Evolutionary conservation across 306 rosid species (phyloP).

Genomic region (Trifolium subterraneum): DNA sequence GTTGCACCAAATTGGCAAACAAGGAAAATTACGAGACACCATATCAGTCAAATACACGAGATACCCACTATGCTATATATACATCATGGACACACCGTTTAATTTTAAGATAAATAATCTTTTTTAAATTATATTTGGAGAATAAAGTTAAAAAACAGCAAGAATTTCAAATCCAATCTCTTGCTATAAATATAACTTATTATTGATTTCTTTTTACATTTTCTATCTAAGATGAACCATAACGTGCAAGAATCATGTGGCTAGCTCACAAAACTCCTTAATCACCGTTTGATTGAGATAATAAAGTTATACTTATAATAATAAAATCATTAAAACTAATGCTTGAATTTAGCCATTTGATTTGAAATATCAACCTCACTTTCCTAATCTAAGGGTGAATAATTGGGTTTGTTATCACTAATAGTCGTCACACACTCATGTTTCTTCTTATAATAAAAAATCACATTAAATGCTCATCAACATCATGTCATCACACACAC

Average conservation of each 20-base stretch:
- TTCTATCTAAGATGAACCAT: background rate
- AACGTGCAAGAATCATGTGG: slow-evolving; percentile 40
- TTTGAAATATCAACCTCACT: slow-evolving; percentile 31
- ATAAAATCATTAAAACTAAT: slow-evolving; percentile 17
- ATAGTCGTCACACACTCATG: slow-evolving; percentile 16
- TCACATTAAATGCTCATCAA: slow-evolving; percentile 55
- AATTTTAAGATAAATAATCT: background rate
- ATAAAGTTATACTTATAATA: background rate
- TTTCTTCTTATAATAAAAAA: slow-evolving; percentile 29
- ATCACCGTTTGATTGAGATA: slow-evolving; percentile 38
- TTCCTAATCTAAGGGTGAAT: slow-evolving; percentile 54
- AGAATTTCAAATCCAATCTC: slow-evolving; percentile 9
- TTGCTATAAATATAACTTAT: background rate
- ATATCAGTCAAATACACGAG: slow-evolving; percentile 67
- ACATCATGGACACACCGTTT: slow-evolving; percentile 51
- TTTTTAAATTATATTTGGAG: slow-evolving; percentile 30
- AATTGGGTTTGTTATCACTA: slow-evolving; percentile 43
- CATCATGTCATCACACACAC: slow-evolving; percentile 62
- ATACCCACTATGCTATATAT: slow-evolving; percentile 67
- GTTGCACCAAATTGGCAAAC: slow-evolving; percentile 43
- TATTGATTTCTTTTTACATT: slow-evolving; percentile 9
- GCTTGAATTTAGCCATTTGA: slow-evolving; percentile 1
- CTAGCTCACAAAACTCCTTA: slow-evolving; percentile 39
- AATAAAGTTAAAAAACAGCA: slow-evolving; percentile 19
- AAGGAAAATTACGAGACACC: slow-evolving; percentile 48